Conservation (phyloP, 768 basidiomycete genomes). For the Asterophora parasitica region DNA sequence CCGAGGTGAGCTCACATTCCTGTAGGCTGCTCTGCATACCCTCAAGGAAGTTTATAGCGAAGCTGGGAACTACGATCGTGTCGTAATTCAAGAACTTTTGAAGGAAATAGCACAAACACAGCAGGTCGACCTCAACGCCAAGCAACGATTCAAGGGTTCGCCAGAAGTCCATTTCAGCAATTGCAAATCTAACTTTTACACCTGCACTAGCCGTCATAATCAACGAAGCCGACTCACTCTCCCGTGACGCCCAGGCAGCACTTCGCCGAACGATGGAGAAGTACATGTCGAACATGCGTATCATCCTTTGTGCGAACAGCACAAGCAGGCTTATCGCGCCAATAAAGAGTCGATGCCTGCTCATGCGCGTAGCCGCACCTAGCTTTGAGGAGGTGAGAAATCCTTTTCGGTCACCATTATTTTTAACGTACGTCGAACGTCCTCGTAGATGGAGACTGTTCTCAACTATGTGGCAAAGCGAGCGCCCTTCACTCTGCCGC, state of each 20-base stretch:
- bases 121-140: conserved; percentile 93
- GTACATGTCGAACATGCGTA: conserved; percentile 96
- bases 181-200: background rate
- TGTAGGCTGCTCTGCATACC: background rate
- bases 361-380: conserved; percentile 92
- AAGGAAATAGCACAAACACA: conserved; percentile 99
- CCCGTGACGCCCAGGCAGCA: conserved; percentile 95
- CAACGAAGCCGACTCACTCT: conserved; percentile 93
- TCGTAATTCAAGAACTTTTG: conserved; percentile 93
- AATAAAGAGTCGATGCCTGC: conserved; percentile 90
- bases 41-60: conserved; percentile 50
- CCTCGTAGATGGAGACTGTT: conserved; percentile 69
- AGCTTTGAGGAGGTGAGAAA: conserved; percentile 60
- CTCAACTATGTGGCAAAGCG: conserved; percentile 75
- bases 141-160: conserved; percentile 92
- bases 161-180: conserved; percentile 1
- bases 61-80: conserved; percentile 90
- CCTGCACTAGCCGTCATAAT: conserved; percentile 81
- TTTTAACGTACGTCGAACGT: background rate
- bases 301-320: conserved; percentile 94
- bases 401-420: background rate
- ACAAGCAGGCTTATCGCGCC: conserved; percentile 95
- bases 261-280: conserved; percentile 98
- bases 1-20: conserved; percentile 61
- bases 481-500: conserved; percentile 78